These are phyloP conservation scores for Cadophora malorum DNA, from an alignment of 2,329 filamentous ascomycete genomes.

Conservation along the genomic window DNA sequence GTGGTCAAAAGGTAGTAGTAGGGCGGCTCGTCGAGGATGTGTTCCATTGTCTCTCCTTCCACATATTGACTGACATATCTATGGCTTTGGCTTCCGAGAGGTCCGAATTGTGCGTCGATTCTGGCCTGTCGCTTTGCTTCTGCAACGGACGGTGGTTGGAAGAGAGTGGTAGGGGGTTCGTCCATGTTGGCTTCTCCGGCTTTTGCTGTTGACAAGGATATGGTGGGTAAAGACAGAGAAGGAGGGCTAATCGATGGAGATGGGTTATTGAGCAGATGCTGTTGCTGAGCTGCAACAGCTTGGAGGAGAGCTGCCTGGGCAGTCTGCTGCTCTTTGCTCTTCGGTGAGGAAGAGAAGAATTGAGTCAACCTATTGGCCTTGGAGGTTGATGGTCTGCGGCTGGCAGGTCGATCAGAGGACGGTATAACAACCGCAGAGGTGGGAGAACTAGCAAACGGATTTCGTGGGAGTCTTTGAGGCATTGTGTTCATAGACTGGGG, in stretches of 20 bases:
- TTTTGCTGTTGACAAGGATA: slow-evolving; percentile 87
- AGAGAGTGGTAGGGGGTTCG: slow-evolving; percentile 77
- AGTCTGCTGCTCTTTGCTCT: slow-evolving; percentile 70
- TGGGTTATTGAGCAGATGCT: slow-evolving; percentile 54
- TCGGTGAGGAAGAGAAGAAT: slow-evolving; percentile 82
- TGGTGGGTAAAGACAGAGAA: slow-evolving; percentile 82
- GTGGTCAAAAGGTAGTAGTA: slow-evolving; percentile 98
- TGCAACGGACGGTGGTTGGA: slow-evolving; percentile 84
- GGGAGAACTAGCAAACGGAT: slow-evolving; percentile 45
- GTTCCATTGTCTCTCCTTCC: slow-evolving; percentile 79
- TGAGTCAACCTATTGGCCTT: slow-evolving; percentile 81
- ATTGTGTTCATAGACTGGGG: slow-evolving; percentile 40
- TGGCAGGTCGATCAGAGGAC: slow-evolving; percentile 39
- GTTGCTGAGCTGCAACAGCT: slow-evolving; percentile 66
- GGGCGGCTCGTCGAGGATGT: slow-evolving; percentile 91
- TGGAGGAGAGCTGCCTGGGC: slow-evolving; percentile 72
- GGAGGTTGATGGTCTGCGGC: slow-evolving; percentile 63
- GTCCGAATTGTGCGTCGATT: slow-evolving; percentile 90
- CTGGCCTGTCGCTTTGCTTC: slow-evolving; percentile 78
- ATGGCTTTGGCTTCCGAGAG: slow-evolving; percentile 79
- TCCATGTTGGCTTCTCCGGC: slow-evolving; percentile 78
- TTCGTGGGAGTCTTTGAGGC: slow-evolving; percentile 47
- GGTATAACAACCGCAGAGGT: slow-evolving; percentile 41
- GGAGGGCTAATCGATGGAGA: slow-evolving; percentile 72
- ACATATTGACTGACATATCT: slow-evolving; percentile 89